phyloP scores from a whole-genome alignment of 2,329 filamentous ascomycete species.

The Huntiella abstrusa region DNA sequence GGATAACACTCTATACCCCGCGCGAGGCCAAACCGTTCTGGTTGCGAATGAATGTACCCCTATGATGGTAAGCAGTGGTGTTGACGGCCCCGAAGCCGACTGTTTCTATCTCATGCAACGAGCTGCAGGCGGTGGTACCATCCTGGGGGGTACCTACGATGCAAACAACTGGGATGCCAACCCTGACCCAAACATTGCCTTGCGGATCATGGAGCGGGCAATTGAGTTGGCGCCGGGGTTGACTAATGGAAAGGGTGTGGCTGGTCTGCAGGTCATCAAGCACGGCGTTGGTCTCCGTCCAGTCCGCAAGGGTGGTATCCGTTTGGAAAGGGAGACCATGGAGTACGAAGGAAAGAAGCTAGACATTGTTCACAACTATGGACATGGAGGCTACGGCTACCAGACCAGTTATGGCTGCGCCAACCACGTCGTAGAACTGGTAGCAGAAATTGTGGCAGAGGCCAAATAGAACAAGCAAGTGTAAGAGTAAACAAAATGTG shows the following conservation, averaged over 20 bases:
- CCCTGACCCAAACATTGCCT: constrained; percentile 61
- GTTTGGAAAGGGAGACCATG: constrained; percentile 47
- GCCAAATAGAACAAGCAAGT: background rate
- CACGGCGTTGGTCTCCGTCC: constrained; percentile 73
- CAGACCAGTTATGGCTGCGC: constrained; percentile 53
- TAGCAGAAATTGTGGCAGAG: constrained; percentile 34
- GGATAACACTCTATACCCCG: constrained; percentile 55
- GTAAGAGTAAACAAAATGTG: background rate
- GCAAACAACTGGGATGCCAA: constrained; percentile 61
- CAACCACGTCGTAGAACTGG: constrained; percentile 44
- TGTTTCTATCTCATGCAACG: constrained; percentile 67
- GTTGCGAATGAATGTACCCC: constrained; percentile 58
- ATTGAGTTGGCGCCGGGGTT: constrained; percentile 46
- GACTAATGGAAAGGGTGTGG: constrained; percentile 45
- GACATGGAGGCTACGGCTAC: constrained; percentile 63
- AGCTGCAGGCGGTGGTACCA: constrained; percentile 59
- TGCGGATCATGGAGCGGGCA: constrained; percentile 67
- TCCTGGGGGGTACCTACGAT: constrained; percentile 74
- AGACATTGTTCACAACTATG: constrained; percentile 66
- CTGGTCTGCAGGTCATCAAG: constrained; percentile 55
- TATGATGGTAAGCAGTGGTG: constrained; percentile 54
- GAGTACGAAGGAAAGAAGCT: constrained; percentile 36
- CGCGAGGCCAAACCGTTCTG: constrained; percentile 65
- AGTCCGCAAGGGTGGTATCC: constrained; percentile 50
- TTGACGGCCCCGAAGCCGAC: constrained; percentile 55